phyloP scores from a whole-genome alignment of 2,329 filamentous ascomycete genomes.

The Bertia moriformis region DNA sequence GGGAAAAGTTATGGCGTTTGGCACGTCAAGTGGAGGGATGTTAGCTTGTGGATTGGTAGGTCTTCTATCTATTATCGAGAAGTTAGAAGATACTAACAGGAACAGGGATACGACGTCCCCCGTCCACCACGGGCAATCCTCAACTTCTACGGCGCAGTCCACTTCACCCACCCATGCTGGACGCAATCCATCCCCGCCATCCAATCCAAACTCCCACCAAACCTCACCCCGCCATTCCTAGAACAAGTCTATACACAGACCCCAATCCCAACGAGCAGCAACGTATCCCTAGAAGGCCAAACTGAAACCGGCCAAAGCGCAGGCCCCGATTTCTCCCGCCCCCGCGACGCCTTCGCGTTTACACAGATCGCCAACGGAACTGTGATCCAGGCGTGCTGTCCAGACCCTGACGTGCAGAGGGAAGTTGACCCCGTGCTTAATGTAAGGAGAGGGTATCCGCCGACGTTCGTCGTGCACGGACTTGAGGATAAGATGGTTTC shows the following conservation, averaged over 20 bases:
- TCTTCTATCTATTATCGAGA: conserved; percentile 1
- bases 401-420: too few relatives aligned
- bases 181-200: conserved; percentile 14
- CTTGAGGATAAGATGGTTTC: conserved; percentile 22
- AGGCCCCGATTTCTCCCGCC: conserved; percentile 17
- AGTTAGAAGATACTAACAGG: neutral
- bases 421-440: too few relatives aligned
- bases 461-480: neutral
- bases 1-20: conserved; percentile 17
- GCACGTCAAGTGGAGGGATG: conserved; percentile 19
- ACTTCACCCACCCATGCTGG: conserved; percentile 22
- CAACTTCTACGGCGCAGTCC: conserved; percentile 23
- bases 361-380: conserved; percentile 23
- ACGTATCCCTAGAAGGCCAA: conserved; percentile 25
- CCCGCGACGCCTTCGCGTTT: conserved; percentile 21
- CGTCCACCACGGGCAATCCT: conserved; percentile 20
- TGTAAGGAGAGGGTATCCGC: too few relatives aligned
- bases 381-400: too few relatives aligned
- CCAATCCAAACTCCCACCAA: conserved; percentile 12
- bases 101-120: conserved; percentile 19
- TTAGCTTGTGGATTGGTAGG: conserved; percentile 18
- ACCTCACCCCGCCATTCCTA: conserved; percentile 14
- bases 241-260: conserved; percentile 17
- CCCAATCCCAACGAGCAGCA: conserved; percentile 19
- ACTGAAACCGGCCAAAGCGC: conserved; percentile 6